These are phyloP conservation scores for Colletotrichum paranaense DNA, from an alignment of 2,329 filamentous ascomycete species.

Conservation along the genomic window DNA sequence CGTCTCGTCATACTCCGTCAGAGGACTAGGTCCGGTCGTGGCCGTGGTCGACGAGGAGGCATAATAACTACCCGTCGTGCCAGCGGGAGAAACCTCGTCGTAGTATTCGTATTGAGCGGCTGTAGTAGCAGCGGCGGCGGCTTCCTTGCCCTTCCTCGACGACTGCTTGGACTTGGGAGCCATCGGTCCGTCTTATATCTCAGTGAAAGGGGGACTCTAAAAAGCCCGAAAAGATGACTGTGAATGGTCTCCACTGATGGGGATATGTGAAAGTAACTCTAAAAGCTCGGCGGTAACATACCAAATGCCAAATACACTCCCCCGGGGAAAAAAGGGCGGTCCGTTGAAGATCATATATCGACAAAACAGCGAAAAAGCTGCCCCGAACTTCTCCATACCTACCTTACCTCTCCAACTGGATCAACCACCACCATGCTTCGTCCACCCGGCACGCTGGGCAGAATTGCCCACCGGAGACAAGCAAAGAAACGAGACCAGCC, in stretches of 20 bases:
- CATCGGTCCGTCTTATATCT: slow-evolving; percentile 10
- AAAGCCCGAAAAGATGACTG: neutral
- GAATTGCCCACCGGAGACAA: neutral
- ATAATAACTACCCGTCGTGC: slow-evolving; percentile 39
- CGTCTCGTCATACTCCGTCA: slow-evolving; percentile 12
- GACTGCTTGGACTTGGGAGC: slow-evolving; percentile 10
- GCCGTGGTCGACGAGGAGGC: slow-evolving; percentile 38
- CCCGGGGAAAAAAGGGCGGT: neutral
- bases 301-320: neutral
- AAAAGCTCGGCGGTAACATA: neutral
- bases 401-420: no score
- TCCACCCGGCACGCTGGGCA: neutral
- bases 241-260: neutral
- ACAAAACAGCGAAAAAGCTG: neutral
- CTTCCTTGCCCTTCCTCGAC: slow-evolving; percentile 26
- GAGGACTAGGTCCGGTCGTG: slow-evolving; percentile 21
- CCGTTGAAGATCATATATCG: neutral
- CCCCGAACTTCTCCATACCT: neutral
- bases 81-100: neutral
- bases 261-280: neutral
- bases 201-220: neutral
- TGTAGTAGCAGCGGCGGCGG: neutral
- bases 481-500: neutral
- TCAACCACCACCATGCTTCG: no score
- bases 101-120: slow-evolving; percentile 27